phyloP scores from a whole-genome alignment of 2,329 filamentous ascomycete genomes.

The Didymella sp. region DNA sequence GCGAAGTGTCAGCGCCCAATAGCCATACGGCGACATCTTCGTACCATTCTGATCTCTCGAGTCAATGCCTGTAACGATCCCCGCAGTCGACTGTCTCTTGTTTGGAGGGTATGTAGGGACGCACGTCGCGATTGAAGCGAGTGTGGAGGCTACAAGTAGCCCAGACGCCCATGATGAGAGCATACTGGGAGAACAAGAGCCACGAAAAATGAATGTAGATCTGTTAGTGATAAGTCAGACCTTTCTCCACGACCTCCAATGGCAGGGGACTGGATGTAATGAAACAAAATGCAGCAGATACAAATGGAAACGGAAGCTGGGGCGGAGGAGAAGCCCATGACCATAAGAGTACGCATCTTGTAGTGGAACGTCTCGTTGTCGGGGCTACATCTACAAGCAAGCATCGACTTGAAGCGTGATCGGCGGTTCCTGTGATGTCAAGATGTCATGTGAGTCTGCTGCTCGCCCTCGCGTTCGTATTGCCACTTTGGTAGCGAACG shows the following conservation, averaged over 20 bases:
- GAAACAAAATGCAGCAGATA: background rate
- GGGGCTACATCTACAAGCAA: background rate
- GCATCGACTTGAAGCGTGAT: background rate
- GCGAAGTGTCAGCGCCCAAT: conserved; percentile 1
- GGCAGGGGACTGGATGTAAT: background rate
- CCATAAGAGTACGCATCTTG: too few species aligned
- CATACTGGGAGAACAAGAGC: conserved; percentile 16
- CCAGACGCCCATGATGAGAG: background rate
- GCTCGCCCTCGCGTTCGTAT: background rate
- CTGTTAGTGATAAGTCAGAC: conserved; percentile 1
- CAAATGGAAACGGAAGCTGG: background rate
- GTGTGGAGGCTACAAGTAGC: conserved; percentile 3
- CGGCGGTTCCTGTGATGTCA: conserved; percentile 6
- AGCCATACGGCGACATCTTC: background rate
- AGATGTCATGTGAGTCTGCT: background rate
- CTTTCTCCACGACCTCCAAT: background rate
- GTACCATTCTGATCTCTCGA: conserved; percentile 32
- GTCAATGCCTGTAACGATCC: conserved; percentile 29
- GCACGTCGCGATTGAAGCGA: conserved; percentile 19
- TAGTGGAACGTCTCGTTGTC: background rate
- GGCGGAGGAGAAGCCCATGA: background rate
- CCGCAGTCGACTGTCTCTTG: conserved; percentile 13
- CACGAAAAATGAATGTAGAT: background rate
- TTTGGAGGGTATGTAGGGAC: background rate
- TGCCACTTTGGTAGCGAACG: conserved; percentile 9